Evolutionary conservation across 23 red algal species (phyloP), one percentile per base, ranked within the genome.

Genomic region (Gracilaria gracilis): DNA sequence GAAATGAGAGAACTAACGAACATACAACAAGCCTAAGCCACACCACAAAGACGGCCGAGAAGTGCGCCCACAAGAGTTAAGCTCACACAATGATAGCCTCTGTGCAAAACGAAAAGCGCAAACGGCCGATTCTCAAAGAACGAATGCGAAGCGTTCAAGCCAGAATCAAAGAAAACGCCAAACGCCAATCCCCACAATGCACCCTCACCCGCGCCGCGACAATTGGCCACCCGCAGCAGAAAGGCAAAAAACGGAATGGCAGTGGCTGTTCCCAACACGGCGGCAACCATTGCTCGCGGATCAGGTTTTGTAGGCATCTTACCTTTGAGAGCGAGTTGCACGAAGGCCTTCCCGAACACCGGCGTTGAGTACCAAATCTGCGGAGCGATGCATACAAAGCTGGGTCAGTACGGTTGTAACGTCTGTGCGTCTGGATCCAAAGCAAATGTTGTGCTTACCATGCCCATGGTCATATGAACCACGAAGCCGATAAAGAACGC

Each of bases 181-280:
- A 90, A 64, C 39, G 87, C 87, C 57, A 90, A 42, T 9, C 87
- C 87, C 87, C 87, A 90, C 37, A 90, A n/a, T 5, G 87, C 73
- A 34, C 71, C 87, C 61, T 90, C 87, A 33, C 87, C 87, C 69
- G 74, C 40, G 32, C 67, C 61, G 29, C 87, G 87, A 51, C 71
- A 77, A 71, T 81, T 74, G 40, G 64, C 87, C 28, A 90, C 87
- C 16, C 71, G 54, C 50, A 90, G 31, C 71, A 90, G 37, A 24
- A 90, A 79, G 11, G 87, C 81, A 55, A 90, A 90, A 71, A 90
- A 90, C 24, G 87, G 87, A 27, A 90, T 79, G 34, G 87, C 87
- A 15, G 74, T 77, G 42, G 76, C 57, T 1, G 74, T 90, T 21
- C 87, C 75, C 2, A 90, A 42, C 32, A 38, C 46, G 33, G 87